Percentiles rank a stretch among this genome's conserved stretches.
These are phyloP conservation scores for Emericellopsis atlantica DNA, from an alignment of 2,329 filamentous ascomycete genomes.

Conservation along the genomic window DNA sequence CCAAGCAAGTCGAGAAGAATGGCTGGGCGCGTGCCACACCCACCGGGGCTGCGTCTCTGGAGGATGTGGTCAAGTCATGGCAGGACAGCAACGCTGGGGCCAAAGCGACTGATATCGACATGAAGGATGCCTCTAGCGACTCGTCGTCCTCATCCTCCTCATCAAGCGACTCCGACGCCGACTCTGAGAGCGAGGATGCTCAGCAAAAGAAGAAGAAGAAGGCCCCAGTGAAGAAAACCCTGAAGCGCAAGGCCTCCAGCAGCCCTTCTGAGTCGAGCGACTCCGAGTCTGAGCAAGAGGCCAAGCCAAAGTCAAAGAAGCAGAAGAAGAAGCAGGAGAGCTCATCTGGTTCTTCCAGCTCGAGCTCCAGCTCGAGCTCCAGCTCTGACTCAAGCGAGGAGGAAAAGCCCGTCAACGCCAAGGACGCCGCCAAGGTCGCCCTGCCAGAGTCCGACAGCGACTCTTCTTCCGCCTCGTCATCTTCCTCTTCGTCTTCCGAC, in stretches of 20 bases:
- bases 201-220: slow-evolving; percentile 9
- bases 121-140: slow-evolving; percentile 28
- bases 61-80: slow-evolving; percentile 38
- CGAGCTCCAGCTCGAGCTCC: slow-evolving; percentile 9
- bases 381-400: slow-evolving; percentile 15
- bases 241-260: slow-evolving; percentile 13
- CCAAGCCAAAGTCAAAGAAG: slow-evolving; percentile 40
- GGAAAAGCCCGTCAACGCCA: slow-evolving; percentile 9
- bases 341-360: slow-evolving; percentile 8
- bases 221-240: slow-evolving; percentile 25
- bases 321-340: slow-evolving; percentile 21
- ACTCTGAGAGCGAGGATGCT: slow-evolving; percentile 9
- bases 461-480: slow-evolving; percentile 11
- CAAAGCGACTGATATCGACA: slow-evolving; percentile 26
- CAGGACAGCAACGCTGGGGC: slow-evolving; percentile 16
- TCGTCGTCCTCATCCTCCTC: slow-evolving; percentile 13
- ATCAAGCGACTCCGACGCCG: slow-evolving; percentile 11
- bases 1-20: slow-evolving; percentile 46
- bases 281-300: slow-evolving; percentile 30
- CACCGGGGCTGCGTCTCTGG: slow-evolving; percentile 24
- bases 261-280: slow-evolving; percentile 16
- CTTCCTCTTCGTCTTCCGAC: slow-evolving; percentile 10
- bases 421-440: slow-evolving; percentile 16
- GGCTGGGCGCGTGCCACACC: slow-evolving; percentile 24
- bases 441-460: slow-evolving; percentile 20